phyloP scores from a whole-genome alignment of 495 filamentous ascomycete species.

The Daldinia concentrica region DNA sequence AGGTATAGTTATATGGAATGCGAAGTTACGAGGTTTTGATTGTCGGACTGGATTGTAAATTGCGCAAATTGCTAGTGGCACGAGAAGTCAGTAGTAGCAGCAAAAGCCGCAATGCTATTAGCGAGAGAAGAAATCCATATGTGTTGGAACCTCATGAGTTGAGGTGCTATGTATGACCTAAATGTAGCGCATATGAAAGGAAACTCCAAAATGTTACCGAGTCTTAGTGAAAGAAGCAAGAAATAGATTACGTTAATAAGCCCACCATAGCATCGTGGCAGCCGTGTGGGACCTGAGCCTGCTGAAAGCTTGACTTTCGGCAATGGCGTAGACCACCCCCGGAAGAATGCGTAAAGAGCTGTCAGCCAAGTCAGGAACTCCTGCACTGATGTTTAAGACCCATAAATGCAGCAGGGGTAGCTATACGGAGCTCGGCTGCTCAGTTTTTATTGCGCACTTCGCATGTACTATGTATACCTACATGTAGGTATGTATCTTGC shows the following conservation, averaged over 20 bases:
- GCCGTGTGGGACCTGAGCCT: constrained; percentile 15
- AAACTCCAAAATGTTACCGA: constrained; percentile 4
- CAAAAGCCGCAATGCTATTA: constrained; percentile 40
- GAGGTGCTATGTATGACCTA: constrained; percentile 15
- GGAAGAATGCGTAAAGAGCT: constrained; percentile 34
- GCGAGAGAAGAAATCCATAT: constrained; percentile 37
- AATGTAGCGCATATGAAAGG: constrained; percentile 10
- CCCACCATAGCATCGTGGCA: constrained; percentile 30
- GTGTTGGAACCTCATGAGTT: constrained; percentile 21
- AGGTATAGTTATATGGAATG: constrained; percentile 5
- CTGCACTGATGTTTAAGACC: constrained; percentile 22
- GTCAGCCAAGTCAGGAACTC: constrained; percentile 37
- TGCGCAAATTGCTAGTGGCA: constrained; percentile 32
- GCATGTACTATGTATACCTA: too few relatives aligned
- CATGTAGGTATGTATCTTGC: too few relatives aligned
- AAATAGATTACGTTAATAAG: constrained; percentile 28
- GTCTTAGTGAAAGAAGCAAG: constrained; percentile 12
- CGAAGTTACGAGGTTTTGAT: constrained; percentile 13
- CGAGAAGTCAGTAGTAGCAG: constrained; percentile 25
- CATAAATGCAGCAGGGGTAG: constrained; percentile 15
- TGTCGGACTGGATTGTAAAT: constrained; percentile 11
- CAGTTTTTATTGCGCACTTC: constrained; percentile 2
- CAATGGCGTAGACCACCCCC: constrained; percentile 19
- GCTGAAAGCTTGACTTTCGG: constrained; percentile 24
- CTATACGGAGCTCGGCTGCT: too few relatives aligned